Conservation (phyloP, 2,329 filamentous ascomycete species). For the Aureobasidium leucospermi region DNA sequence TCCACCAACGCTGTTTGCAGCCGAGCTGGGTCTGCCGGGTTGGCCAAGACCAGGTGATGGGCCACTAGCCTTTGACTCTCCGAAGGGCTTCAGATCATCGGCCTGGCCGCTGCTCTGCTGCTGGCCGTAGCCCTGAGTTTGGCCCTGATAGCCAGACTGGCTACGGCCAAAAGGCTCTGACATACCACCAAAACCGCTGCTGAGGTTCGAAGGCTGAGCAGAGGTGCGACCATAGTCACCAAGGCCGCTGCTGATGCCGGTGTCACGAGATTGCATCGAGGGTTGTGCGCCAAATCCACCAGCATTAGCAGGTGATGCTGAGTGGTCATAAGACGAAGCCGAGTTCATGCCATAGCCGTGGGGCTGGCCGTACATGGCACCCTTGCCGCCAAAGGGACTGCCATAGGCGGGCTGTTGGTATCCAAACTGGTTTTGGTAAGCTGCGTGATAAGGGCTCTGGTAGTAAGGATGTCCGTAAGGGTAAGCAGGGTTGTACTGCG, state of each 20-base stretch:
- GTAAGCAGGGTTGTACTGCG: slow-evolving; percentile 47
- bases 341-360: slow-evolving; percentile 52
- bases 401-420: slow-evolving; percentile 38
- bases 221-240: slow-evolving; percentile 50
- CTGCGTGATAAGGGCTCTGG: slow-evolving; percentile 53
- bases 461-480: slow-evolving; percentile 56
- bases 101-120: slow-evolving; percentile 37
- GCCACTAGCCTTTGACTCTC: slow-evolving; percentile 47
- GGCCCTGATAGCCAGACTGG: slow-evolving; percentile 48
- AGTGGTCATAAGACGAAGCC: slow-evolving; percentile 52
- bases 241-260: slow-evolving; percentile 42
- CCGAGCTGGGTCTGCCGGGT: slow-evolving; percentile 56
- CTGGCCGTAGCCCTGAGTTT: slow-evolving; percentile 41
- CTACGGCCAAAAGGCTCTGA: slow-evolving; percentile 54
- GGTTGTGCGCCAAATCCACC: slow-evolving; percentile 40
- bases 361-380: slow-evolving; percentile 57
- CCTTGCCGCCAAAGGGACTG: slow-evolving; percentile 46
- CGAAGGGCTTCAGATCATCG: slow-evolving; percentile 46
- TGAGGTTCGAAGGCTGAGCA: slow-evolving; percentile 49
- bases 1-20: slow-evolving; percentile 50
- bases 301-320: slow-evolving; percentile 56
- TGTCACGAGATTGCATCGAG: slow-evolving; percentile 41
- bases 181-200: slow-evolving; percentile 44
- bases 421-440: slow-evolving; percentile 57
- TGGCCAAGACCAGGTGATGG: slow-evolving; percentile 55